These are phyloP conservation scores for Trametes maxima DNA, from an alignment of 768 basidiomycete species.

Conservation along the genomic window DNA sequence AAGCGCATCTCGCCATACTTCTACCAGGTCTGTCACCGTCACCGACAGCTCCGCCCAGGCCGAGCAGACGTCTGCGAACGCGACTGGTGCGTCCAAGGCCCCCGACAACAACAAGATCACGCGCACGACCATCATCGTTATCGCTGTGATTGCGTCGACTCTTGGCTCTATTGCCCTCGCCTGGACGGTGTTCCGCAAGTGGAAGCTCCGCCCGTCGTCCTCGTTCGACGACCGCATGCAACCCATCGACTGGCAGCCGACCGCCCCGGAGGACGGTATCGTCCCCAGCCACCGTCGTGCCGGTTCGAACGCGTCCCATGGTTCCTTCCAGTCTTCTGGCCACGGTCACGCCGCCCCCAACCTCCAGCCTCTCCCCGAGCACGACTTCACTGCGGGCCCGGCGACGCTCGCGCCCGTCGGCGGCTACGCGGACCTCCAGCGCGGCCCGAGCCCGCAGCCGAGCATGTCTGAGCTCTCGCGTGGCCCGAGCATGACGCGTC, in stretches of 20 bases:
- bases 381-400: constrained; percentile 75
- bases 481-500: constrained; percentile 49
- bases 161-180: constrained; percentile 70
- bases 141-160: constrained; percentile 71
- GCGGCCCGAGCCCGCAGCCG: constrained; percentile 72
- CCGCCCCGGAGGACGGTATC: constrained; percentile 49
- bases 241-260: constrained; percentile 89
- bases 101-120: constrained; percentile 43
- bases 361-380: constrained; percentile 59
- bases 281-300: constrained; percentile 55
- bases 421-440: constrained; percentile 81
- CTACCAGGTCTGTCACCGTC: constrained; percentile 18
- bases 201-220: constrained; percentile 83
- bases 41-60: constrained; percentile 32
- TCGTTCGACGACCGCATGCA: constrained; percentile 83
- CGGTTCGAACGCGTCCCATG: constrained; percentile 56
- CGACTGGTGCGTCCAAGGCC: constrained; percentile 22
- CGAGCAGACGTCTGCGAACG: constrained; percentile 22
- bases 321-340: constrained; percentile 63
- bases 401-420: constrained; percentile 64
- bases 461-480: constrained; percentile 57
- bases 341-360: constrained; percentile 33
- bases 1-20: constrained; percentile 2
- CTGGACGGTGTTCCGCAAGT: constrained; percentile 92
- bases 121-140: constrained; percentile 51